These are phyloP conservation scores for Warburgia ugandensis DNA, from an alignment of 164 flowering plant genomes.

Conservation along the genomic window DNA sequence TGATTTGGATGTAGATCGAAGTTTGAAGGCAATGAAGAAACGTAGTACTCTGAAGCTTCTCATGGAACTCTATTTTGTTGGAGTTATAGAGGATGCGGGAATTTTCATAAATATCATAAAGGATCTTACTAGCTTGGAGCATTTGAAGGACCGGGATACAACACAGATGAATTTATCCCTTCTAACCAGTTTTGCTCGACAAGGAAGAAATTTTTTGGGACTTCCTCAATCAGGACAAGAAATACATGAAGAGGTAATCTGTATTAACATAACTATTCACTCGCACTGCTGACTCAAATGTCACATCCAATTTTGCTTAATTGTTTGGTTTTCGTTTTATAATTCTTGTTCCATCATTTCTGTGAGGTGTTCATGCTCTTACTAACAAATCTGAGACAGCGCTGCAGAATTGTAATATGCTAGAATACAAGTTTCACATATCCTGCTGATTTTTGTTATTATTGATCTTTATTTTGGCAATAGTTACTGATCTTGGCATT, in stretches of 20 bases:
- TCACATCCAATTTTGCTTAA: background rate
- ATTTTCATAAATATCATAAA: slow-evolving; percentile 70
- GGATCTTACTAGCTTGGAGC: slow-evolving; percentile 80
- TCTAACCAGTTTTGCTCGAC: slow-evolving; percentile 91
- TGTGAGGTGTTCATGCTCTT: too few species aligned
- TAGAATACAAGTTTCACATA: too few species aligned
- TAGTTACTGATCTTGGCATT: too few species aligned
- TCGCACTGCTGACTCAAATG: background rate
- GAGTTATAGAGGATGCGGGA: slow-evolving; percentile 71
- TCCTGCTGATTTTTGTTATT: too few species aligned
- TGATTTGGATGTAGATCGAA: slow-evolving; percentile 71
- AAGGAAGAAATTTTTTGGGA: slow-evolving; percentile 81
- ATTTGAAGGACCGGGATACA: slow-evolving; percentile 85
- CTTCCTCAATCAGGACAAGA: slow-evolving; percentile 77
- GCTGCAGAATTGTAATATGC: too few species aligned
- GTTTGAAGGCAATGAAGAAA: slow-evolving; percentile 85
- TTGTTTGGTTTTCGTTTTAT: background rate
- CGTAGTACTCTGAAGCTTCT: slow-evolving; percentile 85
- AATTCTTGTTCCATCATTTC: too few species aligned
- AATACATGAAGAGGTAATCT: slow-evolving; percentile 69
- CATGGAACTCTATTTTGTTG: slow-evolving; percentile 88
- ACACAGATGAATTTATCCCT: slow-evolving; percentile 87
- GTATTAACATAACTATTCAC: background rate
- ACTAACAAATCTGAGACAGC: too few species aligned
- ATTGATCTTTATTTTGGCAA: too few species aligned